phyloP scores from a whole-genome alignment of 2,329 filamentous ascomycete species.

The Pyrenochaeta sp. region DNA sequence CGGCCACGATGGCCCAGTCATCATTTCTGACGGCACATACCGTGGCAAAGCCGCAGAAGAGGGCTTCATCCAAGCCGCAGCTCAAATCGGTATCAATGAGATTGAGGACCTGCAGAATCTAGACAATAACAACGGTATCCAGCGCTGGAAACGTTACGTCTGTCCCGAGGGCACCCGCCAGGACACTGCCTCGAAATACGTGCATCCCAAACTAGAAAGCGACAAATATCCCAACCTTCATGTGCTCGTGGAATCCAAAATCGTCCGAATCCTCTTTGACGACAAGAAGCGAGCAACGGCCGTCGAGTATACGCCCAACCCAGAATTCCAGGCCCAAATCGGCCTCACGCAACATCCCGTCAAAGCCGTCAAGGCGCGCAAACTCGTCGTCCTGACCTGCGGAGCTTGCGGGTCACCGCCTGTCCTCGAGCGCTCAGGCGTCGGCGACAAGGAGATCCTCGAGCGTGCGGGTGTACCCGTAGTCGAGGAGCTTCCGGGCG shows the following conservation, averaged over 20 bases:
- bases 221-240: constrained; percentile 65
- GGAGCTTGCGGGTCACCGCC: constrained; percentile 63
- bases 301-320: constrained; percentile 64
- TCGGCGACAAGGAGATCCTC: constrained; percentile 63
- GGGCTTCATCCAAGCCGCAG: constrained; percentile 60
- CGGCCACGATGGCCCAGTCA: constrained; percentile 63
- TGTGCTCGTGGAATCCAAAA: constrained; percentile 64
- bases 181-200: constrained; percentile 63
- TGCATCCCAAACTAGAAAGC: constrained; percentile 61
- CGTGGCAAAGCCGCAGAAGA: constrained; percentile 51
- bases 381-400: constrained; percentile 61
- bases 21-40: constrained; percentile 62
- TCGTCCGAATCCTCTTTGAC: constrained; percentile 63
- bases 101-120: constrained; percentile 63
- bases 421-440: constrained; percentile 68
- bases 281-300: constrained; percentile 63
- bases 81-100: constrained; percentile 59
- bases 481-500: constrained; percentile 64
- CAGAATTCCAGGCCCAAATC: constrained; percentile 43
- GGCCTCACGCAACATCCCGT: constrained; percentile 44
- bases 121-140: constrained; percentile 50
- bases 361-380: constrained; percentile 58
- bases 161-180: constrained; percentile 62
- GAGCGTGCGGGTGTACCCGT: constrained; percentile 59
- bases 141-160: constrained; percentile 60